Evolutionary conservation across 2,329 filamentous ascomycete genomes (phyloP).

Genomic region (Huntiella abstrusa): DNA sequence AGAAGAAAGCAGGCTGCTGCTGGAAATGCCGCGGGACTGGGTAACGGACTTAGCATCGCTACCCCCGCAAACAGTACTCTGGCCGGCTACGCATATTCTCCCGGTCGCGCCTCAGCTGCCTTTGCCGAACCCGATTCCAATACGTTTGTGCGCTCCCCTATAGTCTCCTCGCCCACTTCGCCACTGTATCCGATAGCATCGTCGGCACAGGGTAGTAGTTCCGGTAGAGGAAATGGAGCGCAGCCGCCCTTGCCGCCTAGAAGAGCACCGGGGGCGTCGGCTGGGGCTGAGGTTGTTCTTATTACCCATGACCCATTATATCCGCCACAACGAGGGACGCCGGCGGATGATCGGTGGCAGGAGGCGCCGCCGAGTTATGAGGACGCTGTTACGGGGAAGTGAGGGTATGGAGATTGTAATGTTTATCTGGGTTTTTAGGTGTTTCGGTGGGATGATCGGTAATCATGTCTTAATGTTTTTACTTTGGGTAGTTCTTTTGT

Average conservation of each 20-base stretch:
- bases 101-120: background rate
- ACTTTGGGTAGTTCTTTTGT: too few species aligned
- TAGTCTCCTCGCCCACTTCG: background rate
- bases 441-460: too few species aligned
- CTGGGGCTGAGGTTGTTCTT: constrained; percentile 14
- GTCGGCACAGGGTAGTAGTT: background rate
- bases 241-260: constrained; percentile 13
- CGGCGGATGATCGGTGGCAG: constrained; percentile 30
- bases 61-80: background rate
- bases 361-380: constrained; percentile 92
- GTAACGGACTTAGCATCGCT: background rate
- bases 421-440: too few species aligned
- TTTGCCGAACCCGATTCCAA: background rate
- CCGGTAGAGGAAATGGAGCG: background rate
- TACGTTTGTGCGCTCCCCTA: background rate
- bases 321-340: constrained; percentile 35
- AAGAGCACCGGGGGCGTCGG: constrained; percentile 7
- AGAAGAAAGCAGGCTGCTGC: background rate
- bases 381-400: constrained; percentile 66
- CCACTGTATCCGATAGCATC: background rate
- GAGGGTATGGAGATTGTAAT: constrained; percentile 30
- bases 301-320: constrained; percentile 32
- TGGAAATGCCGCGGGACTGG: background rate
- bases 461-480: too few species aligned
- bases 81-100: background rate